These are phyloP conservation scores for Eucalyptus polyanthemos DNA, from an alignment of 345 rosid species.

Conservation along the genomic window DNA sequence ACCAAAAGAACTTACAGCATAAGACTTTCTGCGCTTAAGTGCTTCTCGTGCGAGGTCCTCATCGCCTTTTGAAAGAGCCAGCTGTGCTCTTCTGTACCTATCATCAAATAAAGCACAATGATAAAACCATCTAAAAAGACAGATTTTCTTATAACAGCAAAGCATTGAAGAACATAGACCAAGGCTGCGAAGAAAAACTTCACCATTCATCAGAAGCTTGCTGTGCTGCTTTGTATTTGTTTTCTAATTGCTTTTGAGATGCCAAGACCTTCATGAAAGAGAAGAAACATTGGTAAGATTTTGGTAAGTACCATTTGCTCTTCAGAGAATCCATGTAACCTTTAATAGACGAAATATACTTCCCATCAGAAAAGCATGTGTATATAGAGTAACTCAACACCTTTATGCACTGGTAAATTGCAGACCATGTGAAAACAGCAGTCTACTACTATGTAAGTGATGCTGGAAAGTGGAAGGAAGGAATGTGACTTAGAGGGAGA, in stretches of 20 bases:
- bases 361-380: background rate
- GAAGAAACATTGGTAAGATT: background rate
- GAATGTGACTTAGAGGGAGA: background rate
- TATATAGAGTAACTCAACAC: background rate
- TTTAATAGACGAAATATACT: background rate
- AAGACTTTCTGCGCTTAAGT: slow-evolving; percentile 59
- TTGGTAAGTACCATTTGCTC: background rate
- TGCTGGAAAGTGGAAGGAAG: background rate
- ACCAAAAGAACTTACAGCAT: slow-evolving; percentile 33
- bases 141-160: background rate
- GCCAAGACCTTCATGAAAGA: slow-evolving; percentile 47
- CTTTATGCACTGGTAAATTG: background rate
- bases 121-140: background rate
- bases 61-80: slow-evolving; percentile 67
- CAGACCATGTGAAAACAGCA: background rate
- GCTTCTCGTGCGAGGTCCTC: slow-evolving; percentile 85
- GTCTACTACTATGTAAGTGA: background rate
- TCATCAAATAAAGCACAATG: background rate
- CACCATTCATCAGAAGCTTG: slow-evolving; percentile 75
- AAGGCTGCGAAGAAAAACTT: background rate
- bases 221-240: slow-evolving; percentile 52
- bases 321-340: background rate
- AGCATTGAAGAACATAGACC: background rate
- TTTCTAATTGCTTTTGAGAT: slow-evolving; percentile 67
- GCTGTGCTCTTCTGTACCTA: slow-evolving; percentile 73